Base-by-base conservation (phyloP, 2,329 filamentous ascomycete species). In the Fusarium annulatum region DNA sequence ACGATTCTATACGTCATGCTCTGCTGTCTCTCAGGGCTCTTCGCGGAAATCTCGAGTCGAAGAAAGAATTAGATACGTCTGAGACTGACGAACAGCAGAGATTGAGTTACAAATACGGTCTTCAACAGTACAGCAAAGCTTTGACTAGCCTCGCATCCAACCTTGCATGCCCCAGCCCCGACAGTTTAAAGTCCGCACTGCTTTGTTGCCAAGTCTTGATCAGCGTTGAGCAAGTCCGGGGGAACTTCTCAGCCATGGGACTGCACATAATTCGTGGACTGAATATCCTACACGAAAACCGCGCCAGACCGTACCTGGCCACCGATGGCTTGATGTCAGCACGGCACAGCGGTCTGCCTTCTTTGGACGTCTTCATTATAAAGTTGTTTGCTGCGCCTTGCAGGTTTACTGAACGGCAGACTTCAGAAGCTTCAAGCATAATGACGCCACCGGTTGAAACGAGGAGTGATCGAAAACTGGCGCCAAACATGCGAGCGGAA, bases 151-250 rank as follows among this genome's bases (percentile, higher is more conserved):
- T 86, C 9, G 83, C 82, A 5, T 83, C 80, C 23, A 81, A 80
- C 15, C 61, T 86, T 51, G 82, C 82, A 23, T 80, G 75, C 64
- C 79, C 79, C 7, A 66, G 75, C 65, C 73, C 78, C 15, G 71
- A 76, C 14, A 64, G 65, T 9, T 71, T 85, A 38, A 83, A 78
- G 64, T 84, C 83, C 30, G 81, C 84, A 60, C 76, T 86, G 39
- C 78, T 85, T 64, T 86, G 85, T 78, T 86, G 85, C 73, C 83
- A 86, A 69, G 74, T 86, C 45, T 82, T 86, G 69, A 85, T 86
- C 72, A 85, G 85, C 72, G 85, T 86, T 63, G 84, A 86, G 72
- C 84, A 86, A 77, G 80, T 83, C 59, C 79, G 79, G 36, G 75
- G 77, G 9, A 84, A 85, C 61, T 84, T 81, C 42, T 65, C 77